These are phyloP conservation scores for Penicillium arizonense DNA, from an alignment of 495 filamentous ascomycete genomes.

Conservation along the genomic window DNA sequence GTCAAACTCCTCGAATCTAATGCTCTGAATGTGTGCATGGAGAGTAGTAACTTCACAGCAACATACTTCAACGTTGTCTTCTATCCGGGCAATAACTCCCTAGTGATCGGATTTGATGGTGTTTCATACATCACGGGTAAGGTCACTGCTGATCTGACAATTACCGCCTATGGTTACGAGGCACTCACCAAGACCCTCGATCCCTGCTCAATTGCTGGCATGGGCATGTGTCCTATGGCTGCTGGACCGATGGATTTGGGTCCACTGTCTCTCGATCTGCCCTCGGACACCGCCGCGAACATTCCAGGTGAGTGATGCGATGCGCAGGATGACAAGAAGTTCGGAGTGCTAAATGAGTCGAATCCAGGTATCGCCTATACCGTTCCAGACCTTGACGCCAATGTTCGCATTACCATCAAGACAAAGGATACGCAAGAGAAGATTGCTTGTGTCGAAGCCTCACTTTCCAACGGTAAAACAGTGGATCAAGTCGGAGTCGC, in stretches of 20 bases:
- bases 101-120: constrained; percentile 75
- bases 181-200: constrained; percentile 63
- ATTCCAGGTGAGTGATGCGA: constrained; percentile 63
- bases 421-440: constrained; percentile 54
- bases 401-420: constrained; percentile 77
- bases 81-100: constrained; percentile 70
- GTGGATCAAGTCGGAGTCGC: constrained; percentile 86
- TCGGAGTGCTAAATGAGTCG: background rate
- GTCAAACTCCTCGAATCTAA: constrained; percentile 62
- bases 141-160: constrained; percentile 72
- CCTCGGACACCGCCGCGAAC: constrained; percentile 49
- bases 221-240: constrained; percentile 91
- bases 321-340: background rate
- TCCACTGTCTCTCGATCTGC: constrained; percentile 63
- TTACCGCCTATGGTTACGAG: constrained; percentile 80
- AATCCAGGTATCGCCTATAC: constrained; percentile 71
- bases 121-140: constrained; percentile 83
- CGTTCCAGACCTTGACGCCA: constrained; percentile 92
- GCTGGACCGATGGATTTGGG: constrained; percentile 74
- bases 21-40: constrained; percentile 75
- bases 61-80: constrained; percentile 80
- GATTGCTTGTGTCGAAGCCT: constrained; percentile 86
- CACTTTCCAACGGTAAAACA: constrained; percentile 89
- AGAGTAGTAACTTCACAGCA: constrained; percentile 76
- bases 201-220: constrained; percentile 69